Conservation (phyloP, 441 rosid genomes). For the Flueggea neowawraea region DNA sequence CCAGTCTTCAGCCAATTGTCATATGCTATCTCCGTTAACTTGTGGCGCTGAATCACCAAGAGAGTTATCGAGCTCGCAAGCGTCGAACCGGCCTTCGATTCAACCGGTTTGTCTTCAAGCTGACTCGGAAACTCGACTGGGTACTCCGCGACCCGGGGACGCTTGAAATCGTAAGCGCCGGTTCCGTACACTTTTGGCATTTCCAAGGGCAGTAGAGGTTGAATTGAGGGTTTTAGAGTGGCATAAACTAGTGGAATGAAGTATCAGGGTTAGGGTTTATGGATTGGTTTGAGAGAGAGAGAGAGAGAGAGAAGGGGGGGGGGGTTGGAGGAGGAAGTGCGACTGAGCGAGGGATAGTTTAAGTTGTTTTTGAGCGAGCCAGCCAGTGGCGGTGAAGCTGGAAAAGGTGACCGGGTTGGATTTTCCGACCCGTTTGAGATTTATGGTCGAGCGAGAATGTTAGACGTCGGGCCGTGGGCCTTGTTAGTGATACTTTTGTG, state of each 20-base stretch:
- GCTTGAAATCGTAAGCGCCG: slow-evolving; percentile 96
- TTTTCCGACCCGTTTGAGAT: no score
- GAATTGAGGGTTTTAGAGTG: not conserved
- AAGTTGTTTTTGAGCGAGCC: no score
- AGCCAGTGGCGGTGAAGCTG: no score
- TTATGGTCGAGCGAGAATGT: no score
- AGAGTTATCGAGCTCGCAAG: slow-evolving; percentile 82
- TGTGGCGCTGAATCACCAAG: slow-evolving; percentile 91
- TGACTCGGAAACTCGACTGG: slow-evolving; percentile 58
- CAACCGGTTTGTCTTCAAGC: slow-evolving; percentile 48
- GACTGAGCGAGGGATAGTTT: no score
- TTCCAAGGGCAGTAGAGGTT: not conserved
- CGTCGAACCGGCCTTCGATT: slow-evolving; percentile 64
- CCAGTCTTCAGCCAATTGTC: slow-evolving; percentile 73
- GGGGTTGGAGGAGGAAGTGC: no score
- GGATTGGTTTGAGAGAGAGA: no score
- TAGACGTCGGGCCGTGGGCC: no score
- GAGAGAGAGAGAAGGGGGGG: no score
- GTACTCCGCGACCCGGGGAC: slow-evolving; percentile 98
- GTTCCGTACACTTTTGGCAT: slow-evolving; percentile 94
- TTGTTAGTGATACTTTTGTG: no score
- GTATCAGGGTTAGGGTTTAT: not conserved
- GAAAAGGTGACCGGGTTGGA: no score
- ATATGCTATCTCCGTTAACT: slow-evolving; percentile 72
- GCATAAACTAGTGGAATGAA: no score